Percentiles rank a stretch among this genome's conserved stretches.
phyloP scores from a whole-genome alignment of 2,329 filamentous ascomycete genomes.

The Aschersonia sp. region DNA sequence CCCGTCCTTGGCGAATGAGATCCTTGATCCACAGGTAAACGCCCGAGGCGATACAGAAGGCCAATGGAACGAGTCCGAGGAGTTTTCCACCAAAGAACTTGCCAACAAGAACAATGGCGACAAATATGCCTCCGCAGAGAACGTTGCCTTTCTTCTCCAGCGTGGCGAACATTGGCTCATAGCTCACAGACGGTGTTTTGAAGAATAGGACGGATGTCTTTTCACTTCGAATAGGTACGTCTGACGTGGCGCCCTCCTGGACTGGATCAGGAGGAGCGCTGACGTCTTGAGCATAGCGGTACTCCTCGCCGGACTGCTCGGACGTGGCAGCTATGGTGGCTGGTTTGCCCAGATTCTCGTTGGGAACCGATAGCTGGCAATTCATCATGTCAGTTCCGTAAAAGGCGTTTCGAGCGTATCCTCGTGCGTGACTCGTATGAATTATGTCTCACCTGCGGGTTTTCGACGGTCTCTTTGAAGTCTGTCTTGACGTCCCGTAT shows the following conservation, averaged over 20 bases:
- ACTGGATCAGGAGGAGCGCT: constrained; percentile 84
- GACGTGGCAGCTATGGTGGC: constrained; percentile 60
- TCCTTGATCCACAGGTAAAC: constrained; percentile 88
- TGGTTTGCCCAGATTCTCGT: constrained; percentile 69
- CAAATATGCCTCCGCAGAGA: constrained; percentile 55
- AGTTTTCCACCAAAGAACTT: constrained; percentile 67
- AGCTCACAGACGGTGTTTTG: constrained; percentile 79
- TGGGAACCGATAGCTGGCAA: constrained; percentile 63
- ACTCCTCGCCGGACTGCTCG: constrained; percentile 61
- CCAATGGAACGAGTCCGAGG: constrained; percentile 62
- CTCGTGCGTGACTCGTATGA: neutral
- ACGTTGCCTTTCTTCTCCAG: constrained; percentile 63
- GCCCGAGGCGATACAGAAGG: constrained; percentile 55
- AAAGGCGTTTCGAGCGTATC: neutral
- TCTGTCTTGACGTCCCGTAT: constrained; percentile 70
- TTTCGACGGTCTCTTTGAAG: constrained; percentile 52
- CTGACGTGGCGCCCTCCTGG: constrained; percentile 67
- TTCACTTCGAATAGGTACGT: constrained; percentile 90
- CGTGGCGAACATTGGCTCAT: constrained; percentile 70
- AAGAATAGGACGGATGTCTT: constrained; percentile 96
- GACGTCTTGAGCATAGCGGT: constrained; percentile 74
- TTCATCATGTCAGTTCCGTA: neutral
- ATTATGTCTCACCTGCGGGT: constrained; percentile 44
- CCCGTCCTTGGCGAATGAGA: constrained; percentile 65
- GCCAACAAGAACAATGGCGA: constrained; percentile 63